Percentiles rank a stretch among this genome's conserved stretches.
phyloP scores from a whole-genome alignment of 2,329 filamentous ascomycete genomes.

The Botrytis galanthina region DNA sequence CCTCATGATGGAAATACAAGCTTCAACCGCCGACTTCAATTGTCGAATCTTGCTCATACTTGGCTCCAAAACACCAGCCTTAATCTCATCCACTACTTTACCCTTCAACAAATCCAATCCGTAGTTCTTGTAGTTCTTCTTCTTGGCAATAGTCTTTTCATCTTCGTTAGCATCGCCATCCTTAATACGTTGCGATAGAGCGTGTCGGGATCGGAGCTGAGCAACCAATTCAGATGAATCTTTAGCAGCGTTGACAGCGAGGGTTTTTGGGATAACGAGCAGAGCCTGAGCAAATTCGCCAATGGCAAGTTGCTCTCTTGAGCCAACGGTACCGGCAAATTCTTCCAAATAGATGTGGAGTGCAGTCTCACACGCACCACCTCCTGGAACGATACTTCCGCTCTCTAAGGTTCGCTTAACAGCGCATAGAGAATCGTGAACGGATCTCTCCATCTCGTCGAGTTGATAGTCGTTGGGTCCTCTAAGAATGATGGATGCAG shows the following conservation, averaged over 20 bases:
- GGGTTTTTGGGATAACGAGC: constrained; percentile 90
- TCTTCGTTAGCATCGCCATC: constrained; percentile 82
- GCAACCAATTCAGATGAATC: constrained; percentile 93
- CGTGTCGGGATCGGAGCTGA: constrained; percentile 90
- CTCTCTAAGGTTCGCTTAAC: constrained; percentile 97
- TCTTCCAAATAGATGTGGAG: constrained; percentile 99
- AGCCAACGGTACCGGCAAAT: constrained; percentile 95
- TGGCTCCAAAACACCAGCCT: constrained; percentile 92
- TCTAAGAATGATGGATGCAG: constrained; percentile 92
- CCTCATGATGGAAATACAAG: constrained; percentile 98
- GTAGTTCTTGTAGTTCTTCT: constrained; percentile 99
- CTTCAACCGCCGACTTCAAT: constrained; percentile 97
- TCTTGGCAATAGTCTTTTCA: constrained; percentile 84
- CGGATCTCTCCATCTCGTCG: constrained; percentile 98
- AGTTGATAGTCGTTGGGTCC: constrained; percentile 95
- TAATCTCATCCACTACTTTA: constrained; percentile 88
- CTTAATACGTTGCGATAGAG: constrained; percentile 85
- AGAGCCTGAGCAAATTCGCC: constrained; percentile 95
- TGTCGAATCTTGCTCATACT: constrained; percentile 98
- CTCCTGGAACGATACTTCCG: constrained; percentile 93
- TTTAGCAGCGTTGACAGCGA: constrained; percentile 96
- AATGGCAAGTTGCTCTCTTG: constrained; percentile 94
- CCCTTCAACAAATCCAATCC: constrained; percentile 87
- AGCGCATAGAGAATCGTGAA: constrained; percentile 94
- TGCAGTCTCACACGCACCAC: constrained; percentile 96